Conservation (phyloP, 2,329 filamentous ascomycete genomes). For the Aspergillus sp. region DNA sequence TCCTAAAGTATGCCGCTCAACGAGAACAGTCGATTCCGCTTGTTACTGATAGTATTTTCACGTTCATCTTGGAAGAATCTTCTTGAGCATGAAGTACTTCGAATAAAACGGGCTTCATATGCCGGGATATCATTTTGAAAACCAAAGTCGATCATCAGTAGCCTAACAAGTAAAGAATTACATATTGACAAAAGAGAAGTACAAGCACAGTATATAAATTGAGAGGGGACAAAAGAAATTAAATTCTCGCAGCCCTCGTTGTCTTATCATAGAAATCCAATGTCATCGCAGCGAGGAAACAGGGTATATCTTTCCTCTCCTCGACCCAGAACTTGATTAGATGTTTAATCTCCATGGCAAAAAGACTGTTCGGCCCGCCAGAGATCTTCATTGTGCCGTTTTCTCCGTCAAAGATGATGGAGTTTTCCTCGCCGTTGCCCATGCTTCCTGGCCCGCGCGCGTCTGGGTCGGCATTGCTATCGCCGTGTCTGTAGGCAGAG, state of each 20-base stretch:
- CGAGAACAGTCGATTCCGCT: not conserved
- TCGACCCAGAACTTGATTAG: constrained; percentile 96
- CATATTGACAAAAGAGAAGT: constrained; percentile 7
- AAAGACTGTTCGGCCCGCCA: constrained; percentile 81
- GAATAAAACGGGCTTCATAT: not conserved
- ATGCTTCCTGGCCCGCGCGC: constrained; percentile 41
- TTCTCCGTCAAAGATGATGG: constrained; percentile 84
- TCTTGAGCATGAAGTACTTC: not conserved
- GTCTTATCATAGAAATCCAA: constrained; percentile 82
- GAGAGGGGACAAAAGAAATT: not conserved
- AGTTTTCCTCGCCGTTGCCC: constrained; percentile 53
- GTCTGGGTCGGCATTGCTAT: constrained; percentile 61
- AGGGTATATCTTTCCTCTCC: constrained; percentile 88
- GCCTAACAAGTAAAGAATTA: not conserved
- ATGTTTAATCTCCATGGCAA: constrained; percentile 79
- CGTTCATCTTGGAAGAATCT: not conserved
- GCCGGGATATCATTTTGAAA: constrained; percentile 27
- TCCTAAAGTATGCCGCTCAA: not conserved
- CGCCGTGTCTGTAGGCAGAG: constrained; percentile 44
- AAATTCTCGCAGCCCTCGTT: constrained; percentile 41
- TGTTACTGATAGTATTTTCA: not conserved
- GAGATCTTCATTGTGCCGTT: constrained; percentile 97
- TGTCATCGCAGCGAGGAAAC: constrained; percentile 86
- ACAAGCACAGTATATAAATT: not conserved
- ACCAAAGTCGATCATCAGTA: not conserved